Conservation (phyloP, 2,329 filamentous ascomycete species). For the Colletotrichum destructivum region DNA sequence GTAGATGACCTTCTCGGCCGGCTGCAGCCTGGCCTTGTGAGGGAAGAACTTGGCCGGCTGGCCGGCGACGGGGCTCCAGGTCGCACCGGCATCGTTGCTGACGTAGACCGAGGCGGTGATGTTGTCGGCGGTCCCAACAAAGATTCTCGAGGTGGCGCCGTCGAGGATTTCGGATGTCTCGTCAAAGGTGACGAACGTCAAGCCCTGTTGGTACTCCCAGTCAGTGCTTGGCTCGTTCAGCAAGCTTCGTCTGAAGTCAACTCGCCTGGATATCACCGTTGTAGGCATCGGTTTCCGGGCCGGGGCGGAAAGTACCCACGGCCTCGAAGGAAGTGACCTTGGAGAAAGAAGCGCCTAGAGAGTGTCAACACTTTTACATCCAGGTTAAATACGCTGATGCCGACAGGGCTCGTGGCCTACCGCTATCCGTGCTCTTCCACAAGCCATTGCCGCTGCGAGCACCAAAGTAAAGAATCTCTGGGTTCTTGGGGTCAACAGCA, state of each 20-base stretch:
- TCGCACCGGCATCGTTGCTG: conserved; percentile 66
- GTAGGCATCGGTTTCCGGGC: conserved; percentile 59
- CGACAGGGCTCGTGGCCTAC: conserved; percentile 52
- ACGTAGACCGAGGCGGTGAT: conserved; percentile 68
- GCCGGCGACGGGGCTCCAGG: conserved; percentile 65
- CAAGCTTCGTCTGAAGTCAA: background rate
- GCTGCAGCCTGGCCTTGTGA: conserved; percentile 67
- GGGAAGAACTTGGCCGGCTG: conserved; percentile 68
- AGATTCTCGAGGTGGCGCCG: conserved; percentile 69
- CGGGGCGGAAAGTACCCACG: conserved; percentile 65
- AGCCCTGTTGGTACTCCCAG: conserved; percentile 51
- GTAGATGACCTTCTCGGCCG: conserved; percentile 64
- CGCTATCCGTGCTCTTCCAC: conserved; percentile 71
- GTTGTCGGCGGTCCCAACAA: conserved; percentile 70
- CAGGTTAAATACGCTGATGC: too few relatives aligned
- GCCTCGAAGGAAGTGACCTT: conserved; percentile 70
- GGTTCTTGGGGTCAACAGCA: conserved; percentile 70
- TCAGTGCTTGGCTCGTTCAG: conserved; percentile 36
- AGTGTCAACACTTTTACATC: conserved; percentile 42
- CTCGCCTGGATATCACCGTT: conserved; percentile 56
- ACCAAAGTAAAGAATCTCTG: conserved; percentile 71
- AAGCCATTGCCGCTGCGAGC: conserved; percentile 72
- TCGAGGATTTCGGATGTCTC: conserved; percentile 61
- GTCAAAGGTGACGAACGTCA: conserved; percentile 70
- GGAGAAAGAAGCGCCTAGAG: conserved; percentile 53